A percentile compares a stretch with the other conserved stretches of the same genome.
Conservation (phyloP, 805 yeast genomes). For the Candida golubevii region DNA sequence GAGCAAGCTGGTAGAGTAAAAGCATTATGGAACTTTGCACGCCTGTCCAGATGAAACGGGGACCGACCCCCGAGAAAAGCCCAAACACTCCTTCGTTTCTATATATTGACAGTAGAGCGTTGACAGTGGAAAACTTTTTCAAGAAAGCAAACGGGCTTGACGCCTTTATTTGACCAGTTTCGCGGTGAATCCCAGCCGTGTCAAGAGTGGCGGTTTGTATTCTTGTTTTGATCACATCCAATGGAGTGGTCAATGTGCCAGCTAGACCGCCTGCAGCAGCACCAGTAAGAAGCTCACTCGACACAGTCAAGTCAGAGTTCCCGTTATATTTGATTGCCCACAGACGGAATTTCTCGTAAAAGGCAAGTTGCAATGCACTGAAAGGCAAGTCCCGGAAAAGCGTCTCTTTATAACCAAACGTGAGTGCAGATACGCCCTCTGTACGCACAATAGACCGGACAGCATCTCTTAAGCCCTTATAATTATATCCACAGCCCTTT, state of each 20-base stretch:
- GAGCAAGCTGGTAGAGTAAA: slow-evolving; percentile 73
- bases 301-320: slow-evolving; percentile 46
- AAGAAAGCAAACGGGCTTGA: slow-evolving; percentile 6
- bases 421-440: slow-evolving; percentile 76
- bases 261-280: slow-evolving; percentile 96
- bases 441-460: slow-evolving; percentile 51
- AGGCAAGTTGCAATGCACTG: slow-evolving; percentile 93
- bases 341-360: slow-evolving; percentile 78
- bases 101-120: slow-evolving; percentile 44
- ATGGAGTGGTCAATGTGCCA: slow-evolving; percentile 83
- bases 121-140: slow-evolving; percentile 24
- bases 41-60: slow-evolving; percentile 94
- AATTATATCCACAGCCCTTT: slow-evolving; percentile 75
- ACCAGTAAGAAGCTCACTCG: slow-evolving; percentile 76
- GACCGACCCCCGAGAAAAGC: slow-evolving; percentile 91
- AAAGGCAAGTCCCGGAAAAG: slow-evolving; percentile 90
- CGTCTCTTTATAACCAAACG: slow-evolving; percentile 93
- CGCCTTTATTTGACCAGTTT: background rate
- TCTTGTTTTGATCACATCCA: slow-evolving; percentile 89
- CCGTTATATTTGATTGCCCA: slow-evolving; percentile 44
- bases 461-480: slow-evolving; percentile 71
- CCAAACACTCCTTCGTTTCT: slow-evolving; percentile 73
- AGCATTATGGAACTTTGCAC: slow-evolving; percentile 93
- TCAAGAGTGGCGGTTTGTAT: slow-evolving; percentile 76
- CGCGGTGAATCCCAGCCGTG: slow-evolving; percentile 12